Evolutionary conservation across 192 early-diverging fungal species (phyloP), one percentile per base, ranked within the genome.

Genomic region (Linnemannia zychae): DNA sequence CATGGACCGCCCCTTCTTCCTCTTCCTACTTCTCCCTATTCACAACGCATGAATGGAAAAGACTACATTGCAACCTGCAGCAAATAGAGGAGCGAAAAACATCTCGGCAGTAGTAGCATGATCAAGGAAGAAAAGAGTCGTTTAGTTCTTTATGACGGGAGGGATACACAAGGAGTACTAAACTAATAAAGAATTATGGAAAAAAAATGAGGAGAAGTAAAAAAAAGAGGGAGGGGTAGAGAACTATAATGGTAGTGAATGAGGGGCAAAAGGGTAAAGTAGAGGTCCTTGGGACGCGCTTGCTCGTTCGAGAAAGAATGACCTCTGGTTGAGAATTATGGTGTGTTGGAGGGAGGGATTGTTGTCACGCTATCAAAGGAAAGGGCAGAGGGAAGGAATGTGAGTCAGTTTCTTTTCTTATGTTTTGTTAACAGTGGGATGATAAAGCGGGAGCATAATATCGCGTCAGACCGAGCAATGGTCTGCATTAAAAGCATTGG

Each of bases 141-240:
- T 63, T 63, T 28, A 63, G 57, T 63, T 63, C 57, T 63, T 63
- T 63, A 63, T 63, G 57, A 63, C 24, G 28, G 57, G 28, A n/a
- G 28, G n/a, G 22, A 11, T 1, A n/a, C 22, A 53, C 22, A 53
- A 53, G n/a, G 22, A 22, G 15, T 63, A 63, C 57, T 63, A 63
- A 63, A 28, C 57, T 63, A 31, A 24, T 63, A n/a, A 63, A 63
- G 57, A 63, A 63, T 63, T 63, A 63, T 63, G 28, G 57, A 63
- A 31, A 4, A 33, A 63, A 1, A 11, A 57, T 12, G n/a, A n/a
- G n/a, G n/a, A n/a, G n/a, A 47, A 17, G 48, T 5, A 49, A 60
- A 63, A 3, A 63, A 63, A 57, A 57, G n/a, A 44, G 40, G 4
- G 40, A 44, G 52, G n/a, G 1, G 9, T n/a, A 57, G 20, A 57